Evolutionary conservation across 352 stramenopile species (phyloP), one percentile per base, ranked within the genome.

Genomic region (Pythium dissotocum): DNA sequence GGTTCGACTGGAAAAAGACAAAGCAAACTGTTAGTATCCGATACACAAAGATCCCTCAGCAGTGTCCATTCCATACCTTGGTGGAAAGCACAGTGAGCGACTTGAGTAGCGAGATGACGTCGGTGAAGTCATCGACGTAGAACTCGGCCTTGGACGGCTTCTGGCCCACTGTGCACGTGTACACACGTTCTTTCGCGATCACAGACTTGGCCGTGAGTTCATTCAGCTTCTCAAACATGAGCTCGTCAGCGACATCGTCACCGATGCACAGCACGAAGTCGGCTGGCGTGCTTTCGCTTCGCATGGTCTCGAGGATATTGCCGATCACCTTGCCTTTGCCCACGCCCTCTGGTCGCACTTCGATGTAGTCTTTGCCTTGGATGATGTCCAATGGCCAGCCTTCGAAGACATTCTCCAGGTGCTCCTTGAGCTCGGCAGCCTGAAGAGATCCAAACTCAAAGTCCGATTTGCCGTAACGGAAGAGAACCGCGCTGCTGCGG

Each of bases 381-480:
- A 94, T 89, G 32, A 94, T 76, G 54, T 87, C 78, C 51, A 94
- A 68, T 10, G 87, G 85, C 87, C 87, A 94, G 18, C 79, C 77
- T 76, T 91, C 71, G 72, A 99, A 90, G 6, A 98, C 88, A 35
- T 91, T 92, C 33, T 93, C 90, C n/a, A 99, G 67, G 67, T 99
- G 97, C 61, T 99, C 91, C 74, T 99, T 97, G 13, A 99, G 78
- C 77, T 98, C 97, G 35, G 96, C 94, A 6, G 96, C 97, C 71
- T 99, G 98, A 52, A 99, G 76, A 44, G 88, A 87, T 21, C 98
- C 98, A 80, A 99, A 99, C 73, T 99, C 98, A 53, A 98, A 97
- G 77, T 99, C 98, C 6, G 97, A 97, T 73, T 99, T 98, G 63
- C 94, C 92, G 66, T 99, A 99, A 51, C 99, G 97, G 80, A 98